phyloP scores from a whole-genome alignment of 2,329 filamentous ascomycete genomes.

The Alternaria sp. region DNA sequence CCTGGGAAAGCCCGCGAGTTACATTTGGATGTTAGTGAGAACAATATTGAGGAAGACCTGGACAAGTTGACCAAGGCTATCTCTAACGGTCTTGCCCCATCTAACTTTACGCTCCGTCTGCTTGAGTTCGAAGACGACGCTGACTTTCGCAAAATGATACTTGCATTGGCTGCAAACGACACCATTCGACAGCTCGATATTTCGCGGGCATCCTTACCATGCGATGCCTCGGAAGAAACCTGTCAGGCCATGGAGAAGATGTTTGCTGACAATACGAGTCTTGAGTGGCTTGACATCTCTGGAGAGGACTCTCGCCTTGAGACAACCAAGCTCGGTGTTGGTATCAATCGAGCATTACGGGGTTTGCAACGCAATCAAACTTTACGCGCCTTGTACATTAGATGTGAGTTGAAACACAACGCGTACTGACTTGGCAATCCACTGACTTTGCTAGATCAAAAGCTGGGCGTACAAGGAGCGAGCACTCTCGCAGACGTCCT shows the following conservation, averaged over 20 bases:
- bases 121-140: constrained; percentile 73
- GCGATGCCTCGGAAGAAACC: constrained; percentile 72
- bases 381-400: constrained; percentile 69
- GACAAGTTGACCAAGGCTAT: constrained; percentile 63
- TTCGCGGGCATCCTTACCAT: constrained; percentile 73
- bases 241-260: constrained; percentile 69
- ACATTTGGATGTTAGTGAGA: constrained; percentile 72
- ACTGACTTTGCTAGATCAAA: constrained; percentile 61
- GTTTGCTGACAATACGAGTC: constrained; percentile 71
- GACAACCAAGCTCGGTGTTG: constrained; percentile 72
- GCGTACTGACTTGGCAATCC: too few relatives aligned
- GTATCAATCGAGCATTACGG: constrained; percentile 70
- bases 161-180: constrained; percentile 68
- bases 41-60: constrained; percentile 64
- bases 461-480: constrained; percentile 72
- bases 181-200: constrained; percentile 72
- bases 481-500: constrained; percentile 74
- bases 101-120: constrained; percentile 71
- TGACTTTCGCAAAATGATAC: constrained; percentile 69
- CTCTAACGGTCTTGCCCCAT: constrained; percentile 63
- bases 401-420: constrained; percentile 50
- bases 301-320: constrained; percentile 77
- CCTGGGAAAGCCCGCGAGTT: constrained; percentile 63
- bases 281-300: constrained; percentile 73
- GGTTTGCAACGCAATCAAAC: constrained; percentile 71